Percentiles rank a stretch among this genome's conserved stretches.
These are phyloP conservation scores for Tolypocladium cylindrosporum DNA, from an alignment of 2,329 filamentous ascomycete genomes.

Conservation along the genomic window DNA sequence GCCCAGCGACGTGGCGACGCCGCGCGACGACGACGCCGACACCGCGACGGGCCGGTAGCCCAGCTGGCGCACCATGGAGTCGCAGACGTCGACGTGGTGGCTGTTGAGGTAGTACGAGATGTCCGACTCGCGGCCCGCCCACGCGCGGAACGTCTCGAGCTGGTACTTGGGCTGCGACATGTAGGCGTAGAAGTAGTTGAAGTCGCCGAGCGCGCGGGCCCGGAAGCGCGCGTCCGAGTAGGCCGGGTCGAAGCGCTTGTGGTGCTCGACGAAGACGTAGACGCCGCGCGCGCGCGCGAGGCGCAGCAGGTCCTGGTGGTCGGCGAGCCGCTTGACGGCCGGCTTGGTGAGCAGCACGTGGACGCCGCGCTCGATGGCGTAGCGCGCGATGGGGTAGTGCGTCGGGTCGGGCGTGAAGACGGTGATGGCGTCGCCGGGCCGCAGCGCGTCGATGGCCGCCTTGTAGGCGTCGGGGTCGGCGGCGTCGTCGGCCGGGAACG, in stretches of 20 bases:
- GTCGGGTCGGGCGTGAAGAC: slow-evolving; percentile 94
- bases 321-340: slow-evolving; percentile 71
- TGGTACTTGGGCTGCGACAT: slow-evolving; percentile 91
- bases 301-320: slow-evolving; percentile 68
- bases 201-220: slow-evolving; percentile 71
- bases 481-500: slow-evolving; percentile 65
- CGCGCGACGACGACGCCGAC: slow-evolving; percentile 66
- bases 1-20: slow-evolving; percentile 67
- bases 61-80: slow-evolving; percentile 70
- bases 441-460: slow-evolving; percentile 72
- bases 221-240: slow-evolving; percentile 80
- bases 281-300: slow-evolving; percentile 66
- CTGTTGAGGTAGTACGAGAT: slow-evolving; percentile 96
- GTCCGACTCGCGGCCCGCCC: slow-evolving; percentile 85
- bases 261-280: slow-evolving; percentile 89
- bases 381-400: slow-evolving; percentile 84
- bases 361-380: slow-evolving; percentile 78
- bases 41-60: slow-evolving; percentile 72
- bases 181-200: slow-evolving; percentile 98
- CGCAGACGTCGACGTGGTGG: slow-evolving; percentile 87
- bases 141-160: slow-evolving; percentile 88
- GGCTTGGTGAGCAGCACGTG: slow-evolving; percentile 94
- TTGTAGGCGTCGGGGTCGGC: slow-evolving; percentile 80
- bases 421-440: slow-evolving; percentile 78
- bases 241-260: slow-evolving; percentile 91